Evolutionary conservation across 2,329 filamentous ascomycete species (phyloP), one percentile per base, ranked within the genome.

Genomic region (Ploettnerulaceae sp.): DNA sequence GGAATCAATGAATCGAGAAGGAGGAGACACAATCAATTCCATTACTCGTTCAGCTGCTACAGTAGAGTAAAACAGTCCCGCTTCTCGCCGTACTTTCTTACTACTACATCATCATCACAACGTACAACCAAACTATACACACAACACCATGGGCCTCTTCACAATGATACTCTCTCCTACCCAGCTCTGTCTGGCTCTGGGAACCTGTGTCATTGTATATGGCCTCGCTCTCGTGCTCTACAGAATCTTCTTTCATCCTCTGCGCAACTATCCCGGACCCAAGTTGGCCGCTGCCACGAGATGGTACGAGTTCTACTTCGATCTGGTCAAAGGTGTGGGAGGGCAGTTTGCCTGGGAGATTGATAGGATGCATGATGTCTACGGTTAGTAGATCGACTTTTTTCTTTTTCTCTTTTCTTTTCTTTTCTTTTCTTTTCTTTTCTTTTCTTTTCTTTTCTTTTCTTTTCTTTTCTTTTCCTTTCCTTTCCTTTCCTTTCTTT

Each of bases 211-310:
- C 3, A 17, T 20, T 7, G 21, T 41, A 3, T 47, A 47, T 14
- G 28, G 41, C 8, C 1, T 45, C 7, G 24, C 32, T 17, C 26
- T 48, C 5, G 45, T 43, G 5, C 25, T 48, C 9, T 48, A 42
- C 24, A 37, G 45, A 32, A 38, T 48, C 8, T 48, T 34, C 34
- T 42, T 48, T 21, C 45, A 48, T 18, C 45, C 45, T 15, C 20
- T 48, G 11, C 21, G 37, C 7, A 26, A 41, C 6, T 64, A 65
- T 37, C 61, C 57, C 2, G 64, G 64, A 4, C 64, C 64, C 1
- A 59, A 48, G 11, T 45, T 61, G 1, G 63, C 64, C 2, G 63
- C 62, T 3, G 55, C 58, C 17, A 61, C 57, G 3, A 28, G 39
- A 5, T 52, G 45, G 51, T 61, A 61, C 32, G 52, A 55, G 18